A percentile compares a stretch with the other conserved stretches of the same genome.
These are phyloP conservation scores for Larix sibirica DNA, from an alignment of 83 land plant genomes.

Conservation along the genomic window DNA sequence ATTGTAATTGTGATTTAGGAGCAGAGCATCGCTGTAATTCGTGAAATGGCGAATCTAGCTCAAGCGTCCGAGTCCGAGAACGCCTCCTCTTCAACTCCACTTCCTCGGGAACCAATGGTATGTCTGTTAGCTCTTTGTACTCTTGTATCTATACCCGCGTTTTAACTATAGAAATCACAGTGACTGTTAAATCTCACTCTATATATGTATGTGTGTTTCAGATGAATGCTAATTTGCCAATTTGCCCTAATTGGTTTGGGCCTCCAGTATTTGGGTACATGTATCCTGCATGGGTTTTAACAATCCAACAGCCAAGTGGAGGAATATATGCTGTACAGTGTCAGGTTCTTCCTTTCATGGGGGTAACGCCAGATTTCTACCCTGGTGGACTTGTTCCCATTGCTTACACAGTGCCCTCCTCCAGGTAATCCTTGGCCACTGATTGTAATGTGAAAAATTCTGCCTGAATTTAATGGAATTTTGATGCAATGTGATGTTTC, in stretches of 20 bases:
- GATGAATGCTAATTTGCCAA: background rate
- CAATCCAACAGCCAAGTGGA: background rate
- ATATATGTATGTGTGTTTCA: background rate
- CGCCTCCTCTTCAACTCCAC: no score
- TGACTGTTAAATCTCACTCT: no score
- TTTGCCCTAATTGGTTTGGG: background rate
- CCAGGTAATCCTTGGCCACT: background rate
- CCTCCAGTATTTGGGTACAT: background rate
- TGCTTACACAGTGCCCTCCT: background rate
- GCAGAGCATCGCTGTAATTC: no score
- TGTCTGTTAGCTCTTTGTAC: no score
- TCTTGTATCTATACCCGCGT: no score
- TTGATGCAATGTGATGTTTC: background rate
- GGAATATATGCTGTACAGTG: background rate
- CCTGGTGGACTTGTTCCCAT: background rate
- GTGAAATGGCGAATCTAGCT: no score
- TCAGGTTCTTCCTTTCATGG: background rate
- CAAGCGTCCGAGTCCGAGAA: no score
- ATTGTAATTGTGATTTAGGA: no score
- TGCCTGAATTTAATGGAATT: background rate
- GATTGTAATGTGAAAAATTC: background rate
- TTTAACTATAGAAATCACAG: no score
- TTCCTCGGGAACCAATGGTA: no score
- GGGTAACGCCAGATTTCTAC: background rate
- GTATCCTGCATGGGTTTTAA: conserved; percentile 9